A percentile compares a stretch with the other conserved stretches of the same genome.
phyloP scores from a whole-genome alignment of 2,329 filamentous ascomycete species.

The Akanthomyces lecanii region DNA sequence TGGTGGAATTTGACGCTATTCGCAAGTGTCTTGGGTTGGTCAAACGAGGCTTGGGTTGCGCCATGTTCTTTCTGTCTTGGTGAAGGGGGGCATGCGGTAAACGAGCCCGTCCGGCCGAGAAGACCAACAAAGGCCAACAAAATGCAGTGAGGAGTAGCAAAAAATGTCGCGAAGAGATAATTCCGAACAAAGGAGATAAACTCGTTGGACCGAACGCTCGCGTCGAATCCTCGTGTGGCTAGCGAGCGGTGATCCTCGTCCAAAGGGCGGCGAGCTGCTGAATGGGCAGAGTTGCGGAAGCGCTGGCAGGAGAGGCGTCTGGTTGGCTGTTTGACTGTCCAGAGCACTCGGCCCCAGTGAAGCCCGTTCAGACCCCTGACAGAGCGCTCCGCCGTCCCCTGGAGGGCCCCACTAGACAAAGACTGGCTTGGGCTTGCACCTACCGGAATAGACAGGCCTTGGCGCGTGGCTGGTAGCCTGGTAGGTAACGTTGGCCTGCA shows the following conservation, averaged over 20 bases:
- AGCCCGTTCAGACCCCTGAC: background rate
- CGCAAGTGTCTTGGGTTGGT: background rate
- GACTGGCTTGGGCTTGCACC: background rate
- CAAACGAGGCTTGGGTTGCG: slow-evolving; percentile 1
- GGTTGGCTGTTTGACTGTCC: no score
- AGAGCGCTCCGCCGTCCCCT: background rate
- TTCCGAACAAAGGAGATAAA: background rate
- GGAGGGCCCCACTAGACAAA: background rate
- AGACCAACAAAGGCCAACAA: background rate
- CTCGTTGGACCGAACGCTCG: background rate
- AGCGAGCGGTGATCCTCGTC: background rate
- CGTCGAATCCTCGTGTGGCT: background rate
- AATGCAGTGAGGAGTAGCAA: background rate
- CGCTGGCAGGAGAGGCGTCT: no score
- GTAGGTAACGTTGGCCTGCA: no score
- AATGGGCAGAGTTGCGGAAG: background rate
- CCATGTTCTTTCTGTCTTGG: slow-evolving; percentile 2
- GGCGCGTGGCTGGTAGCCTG: no score
- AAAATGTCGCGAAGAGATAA: background rate
- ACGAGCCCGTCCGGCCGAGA: background rate
- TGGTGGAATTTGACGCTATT: background rate
- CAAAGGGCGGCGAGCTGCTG: background rate
- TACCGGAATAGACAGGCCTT: background rate
- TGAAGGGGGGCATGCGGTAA: background rate
- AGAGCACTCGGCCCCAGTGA: background rate